Evolutionary conservation across 768 basidiomycete genomes (phyloP).

Genomic region (Tricholoma sp.): DNA sequence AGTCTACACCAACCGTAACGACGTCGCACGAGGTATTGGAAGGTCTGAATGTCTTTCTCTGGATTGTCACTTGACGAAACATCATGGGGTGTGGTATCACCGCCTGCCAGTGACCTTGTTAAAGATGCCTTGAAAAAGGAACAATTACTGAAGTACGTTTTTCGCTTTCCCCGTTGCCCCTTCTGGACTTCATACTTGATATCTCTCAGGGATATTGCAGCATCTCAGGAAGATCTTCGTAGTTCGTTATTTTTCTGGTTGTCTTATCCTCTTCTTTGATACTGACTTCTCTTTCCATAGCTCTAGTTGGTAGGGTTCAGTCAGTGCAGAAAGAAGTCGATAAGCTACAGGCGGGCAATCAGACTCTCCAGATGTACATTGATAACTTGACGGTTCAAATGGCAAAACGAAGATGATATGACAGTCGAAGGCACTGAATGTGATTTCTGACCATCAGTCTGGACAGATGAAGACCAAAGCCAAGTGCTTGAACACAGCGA

Average conservation of each 20-base stretch:
- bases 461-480: not conserved
- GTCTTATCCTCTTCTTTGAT: not conserved
- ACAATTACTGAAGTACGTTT: slow-evolving; percentile 63
- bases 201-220: slow-evolving; percentile 77
- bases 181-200: slow-evolving; percentile 1
- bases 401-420: slow-evolving; percentile 63
- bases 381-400: slow-evolving; percentile 87
- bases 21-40: not conserved
- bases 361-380: slow-evolving; percentile 84
- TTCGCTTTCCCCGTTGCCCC: slow-evolving; percentile 3
- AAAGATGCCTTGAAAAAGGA: slow-evolving; percentile 78
- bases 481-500: not conserved
- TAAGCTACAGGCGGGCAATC: slow-evolving; percentile 73
- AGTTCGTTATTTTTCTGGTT: slow-evolving; percentile 36
- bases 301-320: slow-evolving; percentile 61
- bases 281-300: slow-evolving; percentile 28
- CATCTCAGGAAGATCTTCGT: slow-evolving; percentile 73
- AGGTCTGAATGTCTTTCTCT: slow-evolving; percentile 40
- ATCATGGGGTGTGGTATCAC: slow-evolving; percentile 45
- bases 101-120: slow-evolving; percentile 56
- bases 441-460: not conserved
- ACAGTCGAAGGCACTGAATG: no score
- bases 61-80: slow-evolving; percentile 37
- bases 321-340: slow-evolving; percentile 75
- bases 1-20: no score